Evolutionary conservation across 805 yeast species (phyloP).

Genomic region (Jamesozyma lodderae): DNA sequence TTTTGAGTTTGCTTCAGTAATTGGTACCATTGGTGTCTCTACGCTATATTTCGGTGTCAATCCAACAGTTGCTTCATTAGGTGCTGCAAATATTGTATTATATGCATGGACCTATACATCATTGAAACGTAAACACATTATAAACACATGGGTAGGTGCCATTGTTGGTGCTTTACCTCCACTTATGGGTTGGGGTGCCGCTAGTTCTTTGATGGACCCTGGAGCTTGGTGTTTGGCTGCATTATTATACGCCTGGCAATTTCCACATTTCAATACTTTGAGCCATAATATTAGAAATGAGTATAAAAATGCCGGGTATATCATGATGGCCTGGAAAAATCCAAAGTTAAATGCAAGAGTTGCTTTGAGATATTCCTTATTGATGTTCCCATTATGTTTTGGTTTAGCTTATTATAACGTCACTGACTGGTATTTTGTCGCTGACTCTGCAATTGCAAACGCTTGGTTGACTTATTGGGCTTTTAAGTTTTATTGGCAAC

Average conservation of each 20-base stretch:
- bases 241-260: slow-evolving; percentile 92
- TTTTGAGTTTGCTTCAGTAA: slow-evolving; percentile 61
- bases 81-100: slow-evolving; percentile 66
- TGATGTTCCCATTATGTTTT: slow-evolving; percentile 89
- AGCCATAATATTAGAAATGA: slow-evolving; percentile 83
- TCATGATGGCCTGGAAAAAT: slow-evolving; percentile 92
- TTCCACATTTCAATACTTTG: slow-evolving; percentile 92
- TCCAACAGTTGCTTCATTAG: slow-evolving; percentile 74
- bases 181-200: slow-evolving; percentile 97
- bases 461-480: slow-evolving; percentile 81
- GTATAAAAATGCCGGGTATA: slow-evolving; percentile 87
- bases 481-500: slow-evolving; percentile 79
- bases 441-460: slow-evolving; percentile 78
- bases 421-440: slow-evolving; percentile 69
- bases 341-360: slow-evolving; percentile 91
- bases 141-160: slow-evolving; percentile 98
- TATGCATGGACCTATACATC: slow-evolving; percentile 92
- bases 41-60: slow-evolving; percentile 75
- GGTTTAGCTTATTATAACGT: slow-evolving; percentile 71
- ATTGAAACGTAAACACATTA: slow-evolving; percentile 70
- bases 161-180: slow-evolving; percentile 99
- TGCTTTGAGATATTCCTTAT: slow-evolving; percentile 77
- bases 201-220: slow-evolving; percentile 70
- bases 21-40: slow-evolving; percentile 64
- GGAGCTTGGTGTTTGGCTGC: slow-evolving; percentile 95